Conservation (phyloP, 108 stramenopile species). For the Skeletonema menzelii region DNA sequence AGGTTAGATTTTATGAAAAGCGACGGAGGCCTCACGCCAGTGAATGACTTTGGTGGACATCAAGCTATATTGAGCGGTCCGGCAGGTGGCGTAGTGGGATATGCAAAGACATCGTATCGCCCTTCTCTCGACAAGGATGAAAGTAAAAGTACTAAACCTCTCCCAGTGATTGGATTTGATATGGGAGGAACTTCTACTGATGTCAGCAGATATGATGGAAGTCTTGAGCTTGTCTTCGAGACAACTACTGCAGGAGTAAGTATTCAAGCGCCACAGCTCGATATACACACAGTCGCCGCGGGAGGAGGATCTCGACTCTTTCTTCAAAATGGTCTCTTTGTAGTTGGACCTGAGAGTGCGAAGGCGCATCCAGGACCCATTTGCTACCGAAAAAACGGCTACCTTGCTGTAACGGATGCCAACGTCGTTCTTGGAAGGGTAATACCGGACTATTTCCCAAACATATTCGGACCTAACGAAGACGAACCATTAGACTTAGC, state of each 20-base stretch:
- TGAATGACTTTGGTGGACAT: constrained; percentile 93
- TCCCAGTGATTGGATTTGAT: constrained; percentile 98
- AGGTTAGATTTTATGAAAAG: constrained; percentile 96
- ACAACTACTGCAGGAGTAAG: constrained; percentile 96
- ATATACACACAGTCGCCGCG: constrained; percentile 98
- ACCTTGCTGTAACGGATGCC: constrained; percentile 98
- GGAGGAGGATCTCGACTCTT: constrained; percentile 92
- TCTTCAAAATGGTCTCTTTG: constrained; percentile 89
- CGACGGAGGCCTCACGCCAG: constrained; percentile 96
- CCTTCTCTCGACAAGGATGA: constrained; percentile 21
- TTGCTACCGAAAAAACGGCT: constrained; percentile 97
- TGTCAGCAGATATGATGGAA: constrained; percentile 88
- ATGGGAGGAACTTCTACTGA: constrained; percentile 99
- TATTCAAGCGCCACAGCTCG: constrained; percentile 94
- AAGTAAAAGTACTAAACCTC: constrained; percentile 27
- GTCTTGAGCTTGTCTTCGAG: constrained; percentile 94
- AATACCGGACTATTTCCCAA: constrained; percentile 91
- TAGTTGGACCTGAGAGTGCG: constrained; percentile 95
- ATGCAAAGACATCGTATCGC: constrained; percentile 93
- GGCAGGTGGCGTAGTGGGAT: constrained; percentile 96
- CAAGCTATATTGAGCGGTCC: constrained; percentile 93
- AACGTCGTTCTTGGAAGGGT: constrained; percentile 95
- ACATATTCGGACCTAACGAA: constrained; percentile 96
- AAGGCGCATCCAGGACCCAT: constrained; percentile 98
- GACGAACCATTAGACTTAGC: constrained; percentile 93